Base-by-base conservation (phyloP, 1,284 basidiomycete genomes). In the Porogramme epimiltina region DNA sequence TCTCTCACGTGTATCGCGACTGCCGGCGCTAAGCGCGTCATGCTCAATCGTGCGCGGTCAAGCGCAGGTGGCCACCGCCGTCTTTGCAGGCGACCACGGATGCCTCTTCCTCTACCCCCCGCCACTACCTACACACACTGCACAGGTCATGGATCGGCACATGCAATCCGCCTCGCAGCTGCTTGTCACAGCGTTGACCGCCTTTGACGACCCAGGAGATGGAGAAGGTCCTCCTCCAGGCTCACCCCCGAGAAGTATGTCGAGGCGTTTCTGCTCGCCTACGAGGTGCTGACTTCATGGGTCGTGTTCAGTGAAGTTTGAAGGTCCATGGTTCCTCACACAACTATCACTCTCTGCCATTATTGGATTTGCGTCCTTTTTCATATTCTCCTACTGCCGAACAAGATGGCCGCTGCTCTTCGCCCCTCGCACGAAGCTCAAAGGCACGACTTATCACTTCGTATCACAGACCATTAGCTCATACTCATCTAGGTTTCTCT, bases 261-360 rank as follows among this genome's bases (percentile, higher is more conserved):
- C 34, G 5, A 6, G 9, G 5, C 34, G 10, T 67, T 18, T 33
- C 26, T 40, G 22, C 22, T 16, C 50, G 1, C 24, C n/a, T 2
- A n/a, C 28, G 57, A 31, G 28, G 8, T 6, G 13, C 34, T 77
- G 28, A 36, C 25, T 34, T 16, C 8, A 3, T 13, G 10, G 11
- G 26, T 24, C 49, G 43, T 36, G 19, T 20, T 47, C 37, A 82
- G 89, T 76, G 58, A 89, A 80, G 65, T 92, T 89, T 66, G 87
- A 90, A 60, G 93, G 94, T 0, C 92, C 92, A 18, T 96, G 94
- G 94, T 89, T 99, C 71, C 86, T 84, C 11, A 98, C 95, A 9
- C 96, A 98, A 70, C 75, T 98, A 26, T 70, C 79, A 1, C 81
- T 99, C 31, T 93, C 95, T 3, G 72, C 84, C 23, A 71, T 78